Percentiles rank a stretch among this genome's conserved stretches.
phyloP scores from a whole-genome alignment of 2,329 filamentous ascomycete species.

The Bipolaris zeicola region DNA sequence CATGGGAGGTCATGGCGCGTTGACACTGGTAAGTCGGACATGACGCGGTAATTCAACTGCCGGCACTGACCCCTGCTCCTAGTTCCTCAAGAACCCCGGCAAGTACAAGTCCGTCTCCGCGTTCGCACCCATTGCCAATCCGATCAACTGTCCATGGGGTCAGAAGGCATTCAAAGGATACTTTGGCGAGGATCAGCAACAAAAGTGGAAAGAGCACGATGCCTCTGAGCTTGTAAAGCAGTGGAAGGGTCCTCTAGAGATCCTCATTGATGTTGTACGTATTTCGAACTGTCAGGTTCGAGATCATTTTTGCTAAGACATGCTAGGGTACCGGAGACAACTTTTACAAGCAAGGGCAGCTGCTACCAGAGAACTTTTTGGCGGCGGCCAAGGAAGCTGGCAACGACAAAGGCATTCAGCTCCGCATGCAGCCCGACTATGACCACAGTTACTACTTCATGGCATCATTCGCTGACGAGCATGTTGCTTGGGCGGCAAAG shows the following conservation, averaged over 20 bases:
- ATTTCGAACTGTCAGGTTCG: neutral
- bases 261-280: slow-evolving; percentile 84
- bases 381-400: slow-evolving; percentile 78
- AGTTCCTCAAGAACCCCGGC: slow-evolving; percentile 88
- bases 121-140: slow-evolving; percentile 90
- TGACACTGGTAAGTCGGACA: slow-evolving; percentile 67
- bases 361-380: slow-evolving; percentile 91
- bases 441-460: slow-evolving; percentile 99
- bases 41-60: neutral
- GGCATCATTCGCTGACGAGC: slow-evolving; percentile 85
- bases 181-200: slow-evolving; percentile 73
- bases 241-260: slow-evolving; percentile 74
- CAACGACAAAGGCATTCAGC: slow-evolving; percentile 69
- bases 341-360: slow-evolving; percentile 93
- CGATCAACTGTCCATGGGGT: slow-evolving; percentile 85
- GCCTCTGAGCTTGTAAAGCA: slow-evolving; percentile 84
- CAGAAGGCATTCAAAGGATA: slow-evolving; percentile 95
- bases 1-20: slow-evolving; percentile 95
- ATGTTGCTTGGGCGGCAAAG: slow-evolving; percentile 90
- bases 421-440: slow-evolving; percentile 89
- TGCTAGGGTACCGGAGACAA: slow-evolving; percentile 84
- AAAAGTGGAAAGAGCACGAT: slow-evolving; percentile 87
- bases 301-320: neutral
- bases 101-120: slow-evolving; percentile 88
- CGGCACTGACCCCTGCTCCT: slow-evolving; percentile 9